Percentiles rank a stretch among this genome's conserved stretches.
These are phyloP conservation scores for Venturia oleaginea DNA, from an alignment of 2,329 filamentous ascomycete species.

Conservation along the genomic window DNA sequence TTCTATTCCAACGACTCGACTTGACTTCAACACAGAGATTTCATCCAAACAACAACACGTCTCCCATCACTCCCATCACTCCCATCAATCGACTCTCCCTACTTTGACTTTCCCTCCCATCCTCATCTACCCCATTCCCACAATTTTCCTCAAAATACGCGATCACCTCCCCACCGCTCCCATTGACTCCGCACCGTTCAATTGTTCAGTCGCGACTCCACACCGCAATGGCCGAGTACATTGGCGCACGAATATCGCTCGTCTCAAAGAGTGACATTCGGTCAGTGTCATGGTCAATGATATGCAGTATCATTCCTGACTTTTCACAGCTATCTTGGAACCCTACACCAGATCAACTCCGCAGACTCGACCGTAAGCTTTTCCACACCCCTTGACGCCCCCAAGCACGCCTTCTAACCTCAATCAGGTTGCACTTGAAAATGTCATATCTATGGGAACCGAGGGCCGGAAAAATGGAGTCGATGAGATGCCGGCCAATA, in stretches of 20 bases:
- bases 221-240: conserved; percentile 7
- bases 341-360: conserved; percentile 95
- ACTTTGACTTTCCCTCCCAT: not conserved
- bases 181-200: not conserved
- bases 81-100: not conserved
- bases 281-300: conserved; percentile 43
- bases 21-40: not conserved
- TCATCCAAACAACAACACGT: not conserved
- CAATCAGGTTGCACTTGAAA: conserved; percentile 73
- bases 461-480: conserved; percentile 76
- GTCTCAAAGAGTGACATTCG: conserved; percentile 97
- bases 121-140: not conserved
- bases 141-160: not conserved
- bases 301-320: not conserved
- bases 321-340: conserved; percentile 76
- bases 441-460: conserved; percentile 89
- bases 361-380: conserved; percentile 64
- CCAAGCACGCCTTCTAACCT: not conserved
- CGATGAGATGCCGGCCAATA: conserved; percentile 58
- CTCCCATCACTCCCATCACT: not conserved
- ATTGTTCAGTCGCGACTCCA: not conserved
- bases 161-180: not conserved
- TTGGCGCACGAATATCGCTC: conserved; percentile 83
- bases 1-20: not conserved
- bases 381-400: not conserved